A percentile compares a stretch with the other conserved stretches of the same genome.
Evolutionary conservation across 2,329 filamentous ascomycete genomes (phyloP).

Genomic region (Fusarium palustre): DNA sequence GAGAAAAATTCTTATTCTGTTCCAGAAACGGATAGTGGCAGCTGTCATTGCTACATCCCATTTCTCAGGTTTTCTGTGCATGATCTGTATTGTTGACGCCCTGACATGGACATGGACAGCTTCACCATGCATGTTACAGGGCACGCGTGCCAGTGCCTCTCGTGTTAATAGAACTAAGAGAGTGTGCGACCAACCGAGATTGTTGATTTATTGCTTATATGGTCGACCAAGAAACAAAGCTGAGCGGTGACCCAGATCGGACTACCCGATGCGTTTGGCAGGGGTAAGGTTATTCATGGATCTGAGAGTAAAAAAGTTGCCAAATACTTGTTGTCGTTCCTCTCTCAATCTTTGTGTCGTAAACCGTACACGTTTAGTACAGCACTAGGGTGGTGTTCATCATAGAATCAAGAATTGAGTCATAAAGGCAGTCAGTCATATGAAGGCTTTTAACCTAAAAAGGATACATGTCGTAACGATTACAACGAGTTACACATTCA

Average conservation of each 20-base stretch:
- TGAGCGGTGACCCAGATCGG: constrained; percentile 28
- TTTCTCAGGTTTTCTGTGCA: constrained; percentile 15
- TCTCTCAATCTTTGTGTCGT: constrained; percentile 11
- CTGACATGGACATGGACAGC: constrained; percentile 5
- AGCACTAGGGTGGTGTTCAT: neutral
- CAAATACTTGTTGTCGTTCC: constrained; percentile 11
- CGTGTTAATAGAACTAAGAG: neutral
- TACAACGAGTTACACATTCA: neutral
- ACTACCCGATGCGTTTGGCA: constrained; percentile 31
- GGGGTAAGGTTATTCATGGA: constrained; percentile 13
- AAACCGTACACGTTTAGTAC: constrained; percentile 9
- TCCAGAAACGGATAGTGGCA: constrained; percentile 13
- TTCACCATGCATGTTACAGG: neutral
- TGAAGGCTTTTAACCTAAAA: neutral
- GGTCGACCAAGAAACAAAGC: constrained; percentile 23
- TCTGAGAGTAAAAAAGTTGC: constrained; percentile 2
- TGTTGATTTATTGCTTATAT: constrained; percentile 2
- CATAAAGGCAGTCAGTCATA: constrained; percentile 3
- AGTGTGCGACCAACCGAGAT: constrained; percentile 3
- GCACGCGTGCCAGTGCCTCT: neutral
- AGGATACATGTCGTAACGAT: constrained; percentile 1
- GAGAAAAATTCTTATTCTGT: constrained; percentile 23
- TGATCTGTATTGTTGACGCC: neutral
- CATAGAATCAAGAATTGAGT: constrained; percentile 14
- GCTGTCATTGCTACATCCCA: neutral